Conservation (phyloP, 75 land plant genomes). For the Pinus taeda region DNA sequence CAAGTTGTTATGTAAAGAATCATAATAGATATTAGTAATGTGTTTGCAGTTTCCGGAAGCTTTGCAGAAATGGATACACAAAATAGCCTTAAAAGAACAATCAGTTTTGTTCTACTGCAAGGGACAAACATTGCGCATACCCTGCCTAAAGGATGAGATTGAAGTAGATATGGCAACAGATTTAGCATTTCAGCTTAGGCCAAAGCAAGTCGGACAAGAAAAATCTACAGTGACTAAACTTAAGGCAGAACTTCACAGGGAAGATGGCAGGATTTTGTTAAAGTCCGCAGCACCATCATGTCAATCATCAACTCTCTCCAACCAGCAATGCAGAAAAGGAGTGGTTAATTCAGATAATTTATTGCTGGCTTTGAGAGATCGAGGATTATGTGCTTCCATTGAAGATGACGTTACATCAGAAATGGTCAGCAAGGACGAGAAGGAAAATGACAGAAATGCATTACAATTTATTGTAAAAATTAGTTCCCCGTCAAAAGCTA, state of each 20-base stretch:
- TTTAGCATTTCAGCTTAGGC: slow-evolving; percentile 25
- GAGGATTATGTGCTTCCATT: slow-evolving; percentile 24
- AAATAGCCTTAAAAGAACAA: not conserved
- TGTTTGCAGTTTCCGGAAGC: slow-evolving; percentile 40
- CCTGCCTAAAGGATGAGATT: slow-evolving; percentile 22
- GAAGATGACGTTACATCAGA: not conserved
- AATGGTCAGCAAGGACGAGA: not conserved
- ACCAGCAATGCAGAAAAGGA: slow-evolving; percentile 23
- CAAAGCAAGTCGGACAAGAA: slow-evolving; percentile 18
- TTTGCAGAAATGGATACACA: not conserved
- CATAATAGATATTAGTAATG: not conserved
- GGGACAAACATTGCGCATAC: slow-evolving; percentile 33
- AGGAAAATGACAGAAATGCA: not conserved
- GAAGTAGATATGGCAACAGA: slow-evolving; percentile 37
- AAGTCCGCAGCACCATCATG: not conserved
- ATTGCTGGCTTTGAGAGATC: slow-evolving; percentile 25
- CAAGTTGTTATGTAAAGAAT: not conserved
- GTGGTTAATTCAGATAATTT: slow-evolving; percentile 20
- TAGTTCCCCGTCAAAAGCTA: slow-evolving; percentile 4
- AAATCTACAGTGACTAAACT: slow-evolving; percentile 31
- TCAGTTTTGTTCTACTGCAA: slow-evolving; percentile 33
- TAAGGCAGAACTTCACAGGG: slow-evolving; percentile 30
- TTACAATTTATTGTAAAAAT: not conserved
- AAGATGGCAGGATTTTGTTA: slow-evolving; percentile 26
- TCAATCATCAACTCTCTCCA: not conserved